A percentile compares a stretch with the other conserved stretches of the same genome.
These are phyloP conservation scores for Aspergillus clavatus DNA, from an alignment of 2,329 filamentous ascomycete species.

Conservation along the genomic window DNA sequence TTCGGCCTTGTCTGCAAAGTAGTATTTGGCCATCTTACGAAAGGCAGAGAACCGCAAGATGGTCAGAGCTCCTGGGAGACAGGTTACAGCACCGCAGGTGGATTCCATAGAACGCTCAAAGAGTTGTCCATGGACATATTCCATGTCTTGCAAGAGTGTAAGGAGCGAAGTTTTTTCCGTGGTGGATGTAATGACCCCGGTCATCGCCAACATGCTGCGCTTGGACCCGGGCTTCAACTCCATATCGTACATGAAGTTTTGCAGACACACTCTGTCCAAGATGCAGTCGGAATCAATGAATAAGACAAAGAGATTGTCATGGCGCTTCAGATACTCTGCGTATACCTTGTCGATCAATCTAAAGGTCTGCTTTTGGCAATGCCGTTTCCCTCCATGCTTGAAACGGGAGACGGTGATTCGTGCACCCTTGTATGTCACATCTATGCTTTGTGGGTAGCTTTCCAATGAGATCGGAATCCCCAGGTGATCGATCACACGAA, in stretches of 20 bases:
- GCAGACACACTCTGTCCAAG: conserved; percentile 81
- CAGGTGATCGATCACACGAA: conserved; percentile 77
- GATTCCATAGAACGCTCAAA: conserved; percentile 96
- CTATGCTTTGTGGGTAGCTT: conserved; percentile 82
- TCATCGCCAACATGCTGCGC: conserved; percentile 94
- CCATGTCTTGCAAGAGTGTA: conserved; percentile 93
- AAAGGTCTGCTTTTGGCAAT: conserved; percentile 91
- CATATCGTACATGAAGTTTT: conserved; percentile 99
- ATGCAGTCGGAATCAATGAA: conserved; percentile 99
- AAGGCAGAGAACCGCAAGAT: conserved; percentile 96
- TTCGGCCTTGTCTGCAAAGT: conserved; percentile 95
- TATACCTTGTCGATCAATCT: conserved; percentile 92
- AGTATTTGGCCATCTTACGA: conserved; percentile 93
- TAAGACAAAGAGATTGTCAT: conserved; percentile 90
- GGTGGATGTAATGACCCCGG: conserved; percentile 91
- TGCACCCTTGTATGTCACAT: conserved; percentile 75
- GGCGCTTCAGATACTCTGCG: conserved; percentile 73
- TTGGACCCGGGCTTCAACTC: conserved; percentile 90
- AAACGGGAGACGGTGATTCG: conserved; percentile 90
- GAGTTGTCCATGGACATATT: conserved; percentile 94
- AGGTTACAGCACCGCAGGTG: conserved; percentile 88
- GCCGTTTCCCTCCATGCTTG: conserved; percentile 85
- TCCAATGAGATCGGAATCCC: conserved; percentile 69
- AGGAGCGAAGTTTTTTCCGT: conserved; percentile 84
- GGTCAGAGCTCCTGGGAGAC: conserved; percentile 88